Evolutionary conservation across 2,329 filamentous ascomycete genomes (phyloP).

Genomic region (Immersiporthe knoxdaviesiana): DNA sequence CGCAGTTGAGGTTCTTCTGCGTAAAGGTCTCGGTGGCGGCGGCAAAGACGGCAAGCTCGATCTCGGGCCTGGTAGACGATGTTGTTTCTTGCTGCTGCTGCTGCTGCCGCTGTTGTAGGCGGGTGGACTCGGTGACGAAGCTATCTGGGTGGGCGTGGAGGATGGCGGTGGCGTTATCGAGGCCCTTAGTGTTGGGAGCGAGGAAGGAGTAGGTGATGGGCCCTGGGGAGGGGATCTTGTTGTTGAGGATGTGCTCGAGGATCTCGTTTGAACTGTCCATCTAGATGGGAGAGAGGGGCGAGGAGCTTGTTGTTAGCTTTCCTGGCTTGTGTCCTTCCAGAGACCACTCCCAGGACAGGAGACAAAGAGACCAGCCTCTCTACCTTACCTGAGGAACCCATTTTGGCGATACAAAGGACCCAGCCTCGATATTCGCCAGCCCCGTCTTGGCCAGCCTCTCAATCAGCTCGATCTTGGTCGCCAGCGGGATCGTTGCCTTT

Average conservation of each 20-base stretch:
- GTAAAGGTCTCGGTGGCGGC: slow-evolving; percentile 82
- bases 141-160: slow-evolving; percentile 55
- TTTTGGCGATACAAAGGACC: slow-evolving; percentile 81
- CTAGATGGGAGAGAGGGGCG: slow-evolving; percentile 45
- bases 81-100: background rate
- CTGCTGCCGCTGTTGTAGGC: background rate
- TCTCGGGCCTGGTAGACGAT: slow-evolving; percentile 45
- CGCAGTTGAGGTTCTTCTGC: slow-evolving; percentile 80
- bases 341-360: too few relatives aligned
- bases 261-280: slow-evolving; percentile 81
- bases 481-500: slow-evolving; percentile 69
- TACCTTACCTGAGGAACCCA: slow-evolving; percentile 82
- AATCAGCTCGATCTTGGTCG: slow-evolving; percentile 78
- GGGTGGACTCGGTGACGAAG: slow-evolving; percentile 56
- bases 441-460: slow-evolving; percentile 70
- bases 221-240: slow-evolving; percentile 55
- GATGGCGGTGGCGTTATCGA: slow-evolving; percentile 63
- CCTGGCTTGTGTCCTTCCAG: too few relatives aligned
- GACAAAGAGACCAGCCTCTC: too few relatives aligned
- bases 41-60: slow-evolving; percentile 81
- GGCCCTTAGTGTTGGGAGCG: slow-evolving; percentile 74
- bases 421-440: slow-evolving; percentile 74
- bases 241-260: slow-evolving; percentile 67
- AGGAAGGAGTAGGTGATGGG: slow-evolving; percentile 79
- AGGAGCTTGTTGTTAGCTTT: background rate